These are phyloP conservation scores for Isabelozyma heimii DNA, from an alignment of 805 yeast species.

Conservation along the genomic window DNA sequence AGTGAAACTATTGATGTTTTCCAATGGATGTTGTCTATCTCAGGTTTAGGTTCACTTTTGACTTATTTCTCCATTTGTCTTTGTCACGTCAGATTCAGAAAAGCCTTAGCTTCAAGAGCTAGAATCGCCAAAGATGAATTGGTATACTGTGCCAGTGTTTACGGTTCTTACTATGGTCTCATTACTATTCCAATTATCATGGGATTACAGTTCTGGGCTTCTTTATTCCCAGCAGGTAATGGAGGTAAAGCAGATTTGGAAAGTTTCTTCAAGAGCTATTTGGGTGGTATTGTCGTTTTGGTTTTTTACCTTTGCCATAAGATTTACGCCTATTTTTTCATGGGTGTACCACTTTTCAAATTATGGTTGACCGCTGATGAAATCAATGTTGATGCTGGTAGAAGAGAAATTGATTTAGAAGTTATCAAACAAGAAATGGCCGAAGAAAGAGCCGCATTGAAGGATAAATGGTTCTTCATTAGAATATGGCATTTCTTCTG, in stretches of 20 bases:
- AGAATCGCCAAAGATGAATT: constrained; percentile 28
- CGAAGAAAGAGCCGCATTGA: constrained; percentile 30
- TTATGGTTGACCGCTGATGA: constrained; percentile 43
- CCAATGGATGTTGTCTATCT: constrained; percentile 28
- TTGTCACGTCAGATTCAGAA: constrained; percentile 28
- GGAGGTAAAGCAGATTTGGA: constrained; percentile 28
- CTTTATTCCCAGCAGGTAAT: constrained; percentile 32
- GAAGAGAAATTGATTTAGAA: constrained; percentile 57
- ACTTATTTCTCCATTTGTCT: constrained; percentile 29
- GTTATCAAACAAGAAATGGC: constrained; percentile 49
- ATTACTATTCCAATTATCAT: constrained; percentile 23
- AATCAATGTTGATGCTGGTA: constrained; percentile 62
- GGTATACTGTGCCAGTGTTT: constrained; percentile 21
- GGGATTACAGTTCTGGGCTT: constrained; percentile 37
- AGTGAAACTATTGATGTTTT: constrained; percentile 21
- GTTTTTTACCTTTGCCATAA: constrained; percentile 52
- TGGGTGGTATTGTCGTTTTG: constrained; percentile 44
- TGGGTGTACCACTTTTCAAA: constrained; percentile 25
- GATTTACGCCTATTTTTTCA: constrained; percentile 33
- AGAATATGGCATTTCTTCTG: constrained; percentile 15
- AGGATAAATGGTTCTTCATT: constrained; percentile 8
- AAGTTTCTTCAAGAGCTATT: constrained; percentile 52
- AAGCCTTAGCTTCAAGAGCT: constrained; percentile 18
- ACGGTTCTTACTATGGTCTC: constrained; percentile 33
- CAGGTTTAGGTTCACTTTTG: constrained; percentile 28